Evolutionary conservation across 2,329 filamentous ascomycete species (phyloP).

Genomic region (Cladosporium phlei): DNA sequence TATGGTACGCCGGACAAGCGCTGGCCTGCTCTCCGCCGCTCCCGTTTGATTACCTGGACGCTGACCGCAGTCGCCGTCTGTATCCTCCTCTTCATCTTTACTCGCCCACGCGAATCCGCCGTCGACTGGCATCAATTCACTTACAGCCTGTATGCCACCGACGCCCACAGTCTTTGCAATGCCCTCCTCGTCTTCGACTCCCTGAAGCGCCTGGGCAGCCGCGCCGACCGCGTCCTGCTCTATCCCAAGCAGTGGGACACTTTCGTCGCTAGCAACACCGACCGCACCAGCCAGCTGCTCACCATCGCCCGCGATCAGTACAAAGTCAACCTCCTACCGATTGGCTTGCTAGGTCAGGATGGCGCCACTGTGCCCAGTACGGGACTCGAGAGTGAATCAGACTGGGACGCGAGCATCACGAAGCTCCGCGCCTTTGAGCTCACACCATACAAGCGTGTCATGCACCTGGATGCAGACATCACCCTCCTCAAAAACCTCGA

Average conservation of each 20-base stretch:
- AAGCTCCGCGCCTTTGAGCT: slow-evolving; percentile 66
- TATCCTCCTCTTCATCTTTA: not conserved
- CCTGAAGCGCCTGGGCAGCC: slow-evolving; percentile 18
- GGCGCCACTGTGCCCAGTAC: slow-evolving; percentile 16
- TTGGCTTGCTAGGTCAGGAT: slow-evolving; percentile 34
- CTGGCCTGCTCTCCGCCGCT: slow-evolving; percentile 10
- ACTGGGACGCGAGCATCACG: slow-evolving; percentile 60
- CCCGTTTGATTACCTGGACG: slow-evolving; percentile 5
- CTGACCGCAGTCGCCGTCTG: not conserved
- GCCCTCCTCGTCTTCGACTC: slow-evolving; percentile 32
- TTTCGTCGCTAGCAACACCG: slow-evolving; percentile 11
- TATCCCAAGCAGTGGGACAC: slow-evolving; percentile 38
- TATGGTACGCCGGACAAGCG: slow-evolving; percentile 11
- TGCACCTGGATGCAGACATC: slow-evolving; percentile 59
- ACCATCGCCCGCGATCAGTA: slow-evolving; percentile 43
- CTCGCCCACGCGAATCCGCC: not conserved
- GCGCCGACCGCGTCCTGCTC: slow-evolving; percentile 41
- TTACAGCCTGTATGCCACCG: slow-evolving; percentile 43
- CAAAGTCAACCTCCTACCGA: slow-evolving; percentile 44
- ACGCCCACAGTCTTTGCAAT: slow-evolving; percentile 41
- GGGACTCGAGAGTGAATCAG: slow-evolving; percentile 25
- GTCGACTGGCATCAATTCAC: slow-evolving; percentile 37
- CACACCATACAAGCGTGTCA: slow-evolving; percentile 55
- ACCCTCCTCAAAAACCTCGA: slow-evolving; percentile 59
- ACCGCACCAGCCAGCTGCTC: slow-evolving; percentile 39